phyloP scores from a whole-genome alignment of 2,329 filamentous ascomycete species.

The Dactylella cylindrospora region DNA sequence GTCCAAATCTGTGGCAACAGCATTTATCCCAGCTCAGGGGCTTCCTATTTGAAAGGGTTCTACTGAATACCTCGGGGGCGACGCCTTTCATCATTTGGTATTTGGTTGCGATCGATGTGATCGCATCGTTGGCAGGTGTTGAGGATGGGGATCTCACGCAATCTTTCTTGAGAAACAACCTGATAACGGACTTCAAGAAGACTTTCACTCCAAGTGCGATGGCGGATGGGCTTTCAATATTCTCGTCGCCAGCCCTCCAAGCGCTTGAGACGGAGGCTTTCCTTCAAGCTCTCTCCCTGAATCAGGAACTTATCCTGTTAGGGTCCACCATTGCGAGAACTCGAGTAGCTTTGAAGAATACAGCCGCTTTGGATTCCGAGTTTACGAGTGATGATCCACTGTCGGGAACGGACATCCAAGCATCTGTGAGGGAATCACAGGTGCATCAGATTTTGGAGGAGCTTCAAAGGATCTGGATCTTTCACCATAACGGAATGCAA shows the following conservation, averaged over 20 bases:
- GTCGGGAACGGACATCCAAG: slow-evolving; percentile 26
- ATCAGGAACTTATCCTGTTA: slow-evolving; percentile 47
- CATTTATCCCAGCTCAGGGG: slow-evolving; percentile 59
- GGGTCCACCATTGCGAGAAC: slow-evolving; percentile 41
- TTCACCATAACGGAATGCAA: slow-evolving; percentile 36
- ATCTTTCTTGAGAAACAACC: slow-evolving; percentile 55
- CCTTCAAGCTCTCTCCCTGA: slow-evolving; percentile 43
- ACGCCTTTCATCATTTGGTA: slow-evolving; percentile 60
- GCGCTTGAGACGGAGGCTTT: slow-evolving; percentile 52
- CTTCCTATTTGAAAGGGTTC: slow-evolving; percentile 56
- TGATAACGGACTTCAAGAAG: slow-evolving; percentile 54
- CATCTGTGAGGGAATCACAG: slow-evolving; percentile 28
- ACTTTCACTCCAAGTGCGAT: slow-evolving; percentile 24
- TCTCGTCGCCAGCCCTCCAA: slow-evolving; percentile 50
- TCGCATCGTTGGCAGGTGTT: slow-evolving; percentile 59
- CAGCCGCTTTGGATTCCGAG: slow-evolving; percentile 42
- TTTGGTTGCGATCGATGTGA: slow-evolving; percentile 60
- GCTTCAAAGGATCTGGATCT: slow-evolving; percentile 32
- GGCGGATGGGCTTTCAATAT: slow-evolving; percentile 49
- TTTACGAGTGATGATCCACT: slow-evolving; percentile 39
- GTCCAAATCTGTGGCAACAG: slow-evolving; percentile 59
- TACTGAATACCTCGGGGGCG: slow-evolving; percentile 55
- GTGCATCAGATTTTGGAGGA: slow-evolving; percentile 36
- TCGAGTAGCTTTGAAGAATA: slow-evolving; percentile 22
- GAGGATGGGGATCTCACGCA: slow-evolving; percentile 58